Evolutionary conservation across 192 early-diverging fungal genomes (phyloP).

Genomic region (Chytriomyces sp.): DNA sequence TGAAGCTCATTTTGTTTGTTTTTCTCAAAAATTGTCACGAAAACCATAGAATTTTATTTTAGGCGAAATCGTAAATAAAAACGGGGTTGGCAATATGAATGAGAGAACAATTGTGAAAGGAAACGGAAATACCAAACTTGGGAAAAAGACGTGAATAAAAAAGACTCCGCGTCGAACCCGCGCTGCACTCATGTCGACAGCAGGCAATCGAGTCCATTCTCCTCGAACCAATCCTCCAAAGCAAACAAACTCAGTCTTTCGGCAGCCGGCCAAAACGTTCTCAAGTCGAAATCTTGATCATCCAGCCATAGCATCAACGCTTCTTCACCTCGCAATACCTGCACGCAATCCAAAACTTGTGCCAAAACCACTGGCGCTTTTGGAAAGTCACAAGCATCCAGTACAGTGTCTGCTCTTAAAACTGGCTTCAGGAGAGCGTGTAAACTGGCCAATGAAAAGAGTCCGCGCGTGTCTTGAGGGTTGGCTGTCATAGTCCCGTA

Average conservation of each 20-base stretch:
- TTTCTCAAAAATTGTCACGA: no score
- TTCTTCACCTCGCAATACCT: conserved; percentile 10
- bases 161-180: background rate
- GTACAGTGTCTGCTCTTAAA: background rate
- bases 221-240: conserved; percentile 22
- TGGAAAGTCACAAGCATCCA: background rate
- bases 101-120: no score
- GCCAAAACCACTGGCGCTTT: conserved; percentile 8
- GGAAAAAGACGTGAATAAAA: no score
- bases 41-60: no score
- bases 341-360: background rate
- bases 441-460: background rate
- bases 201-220: conserved; percentile 15
- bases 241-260: conserved; percentile 4
- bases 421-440: background rate
- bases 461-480: no score
- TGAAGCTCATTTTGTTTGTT: no score
- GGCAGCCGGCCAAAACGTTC: background rate
- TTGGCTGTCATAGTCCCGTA: conserved; percentile 3
- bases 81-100: no score
- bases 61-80: no score
- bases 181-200: background rate
- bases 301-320: background rate
- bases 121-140: no score
- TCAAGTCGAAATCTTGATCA: background rate